Evolutionary conservation across 164 flowering plant species (phyloP), one percentile per base, ranked within the genome.

Genomic region (Berberis thunbergii): DNA sequence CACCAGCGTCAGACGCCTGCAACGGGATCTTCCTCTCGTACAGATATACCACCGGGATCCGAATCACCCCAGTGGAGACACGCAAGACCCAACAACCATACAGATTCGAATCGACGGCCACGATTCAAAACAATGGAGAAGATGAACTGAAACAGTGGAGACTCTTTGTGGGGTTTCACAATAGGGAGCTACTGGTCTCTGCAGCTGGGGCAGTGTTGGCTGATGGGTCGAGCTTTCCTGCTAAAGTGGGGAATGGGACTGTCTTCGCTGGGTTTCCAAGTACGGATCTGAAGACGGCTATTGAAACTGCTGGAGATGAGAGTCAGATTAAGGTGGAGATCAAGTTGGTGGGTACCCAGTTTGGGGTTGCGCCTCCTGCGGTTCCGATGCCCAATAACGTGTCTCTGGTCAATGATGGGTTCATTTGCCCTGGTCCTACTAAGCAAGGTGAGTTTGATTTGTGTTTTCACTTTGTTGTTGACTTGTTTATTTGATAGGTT

Each of bases 241-340:
- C 80, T 0, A 4, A 26, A 0, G 97, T 91, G 0, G 85, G 80
- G 9, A 79, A 82, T 70, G 96, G 90, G 26, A 79, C 90, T 6
- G 69, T 68, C 12, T 85, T 94, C 56, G 80, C 88, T 5, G 99
- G 99, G 2, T 94, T 43, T 48, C 96, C 96, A 8, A 48, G 55
- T 55, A 60, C 88, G 5, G 96, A 94, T 79, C 81, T 94, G 48
- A 80, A 78, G 65, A 82, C 97, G 4, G 93, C 88, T 26, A 66
- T 87, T 7, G 84, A 85, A 62, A 94, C 98, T 3, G 99, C 99
- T 7, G 99, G 97, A 0, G 99, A 94, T 63, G 0, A 70, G 66
- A 81, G 69, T 2, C 85, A 83, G 78, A 90, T 87, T 79, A 64
- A 73, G 61, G 87, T 70, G 4, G 61, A 66, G 79, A 77, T 90